Percentiles rank a stretch among this genome's conserved stretches.
Conservation (phyloP, 2,329 filamentous ascomycete species). For the Phialocephala subalpina region DNA sequence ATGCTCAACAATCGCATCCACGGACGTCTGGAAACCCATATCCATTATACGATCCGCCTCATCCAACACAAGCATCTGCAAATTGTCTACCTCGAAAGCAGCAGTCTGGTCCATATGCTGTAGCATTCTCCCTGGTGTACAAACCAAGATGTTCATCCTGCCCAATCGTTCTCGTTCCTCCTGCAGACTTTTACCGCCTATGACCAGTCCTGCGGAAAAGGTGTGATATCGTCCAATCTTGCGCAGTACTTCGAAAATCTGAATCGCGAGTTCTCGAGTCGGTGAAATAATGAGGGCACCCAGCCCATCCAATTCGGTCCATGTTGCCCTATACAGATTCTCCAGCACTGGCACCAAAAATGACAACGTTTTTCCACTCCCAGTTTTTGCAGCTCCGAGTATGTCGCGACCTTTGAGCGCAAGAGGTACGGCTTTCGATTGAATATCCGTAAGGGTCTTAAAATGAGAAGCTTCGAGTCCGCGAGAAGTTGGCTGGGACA, state of each 20-base stretch:
- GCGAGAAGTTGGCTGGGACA: conserved; percentile 80
- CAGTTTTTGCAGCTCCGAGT: conserved; percentile 93
- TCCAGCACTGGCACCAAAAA: conserved; percentile 93
- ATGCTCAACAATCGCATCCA: conserved; percentile 94
- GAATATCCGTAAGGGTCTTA: conserved; percentile 89
- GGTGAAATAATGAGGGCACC: conserved; percentile 93
- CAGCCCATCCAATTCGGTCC: conserved; percentile 89
- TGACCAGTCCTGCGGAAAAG: conserved; percentile 92
- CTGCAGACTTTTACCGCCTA: conserved; percentile 89
- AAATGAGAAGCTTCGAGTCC: conserved; percentile 90
- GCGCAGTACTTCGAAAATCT: conserved; percentile 93
- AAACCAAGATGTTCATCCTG: conserved; percentile 97
- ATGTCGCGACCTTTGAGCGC: conserved; percentile 88
- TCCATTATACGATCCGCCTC: conserved; percentile 98
- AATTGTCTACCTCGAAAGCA: conserved; percentile 85
- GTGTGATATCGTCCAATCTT: conserved; percentile 89
- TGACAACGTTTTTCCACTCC: conserved; percentile 92
- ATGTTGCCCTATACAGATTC: conserved; percentile 87
- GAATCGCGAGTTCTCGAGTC: conserved; percentile 92
- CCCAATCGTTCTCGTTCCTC: conserved; percentile 85
- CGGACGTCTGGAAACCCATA: conserved; percentile 90
- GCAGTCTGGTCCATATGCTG: conserved; percentile 97
- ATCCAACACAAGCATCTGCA: conserved; percentile 93
- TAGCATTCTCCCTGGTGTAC: conserved; percentile 92
- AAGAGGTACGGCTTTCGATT: conserved; percentile 86